Evolutionary conservation across 1,284 basidiomycete species (phyloP), one percentile per base, ranked within the genome.

Genomic region (Athelia psychrophila): DNA sequence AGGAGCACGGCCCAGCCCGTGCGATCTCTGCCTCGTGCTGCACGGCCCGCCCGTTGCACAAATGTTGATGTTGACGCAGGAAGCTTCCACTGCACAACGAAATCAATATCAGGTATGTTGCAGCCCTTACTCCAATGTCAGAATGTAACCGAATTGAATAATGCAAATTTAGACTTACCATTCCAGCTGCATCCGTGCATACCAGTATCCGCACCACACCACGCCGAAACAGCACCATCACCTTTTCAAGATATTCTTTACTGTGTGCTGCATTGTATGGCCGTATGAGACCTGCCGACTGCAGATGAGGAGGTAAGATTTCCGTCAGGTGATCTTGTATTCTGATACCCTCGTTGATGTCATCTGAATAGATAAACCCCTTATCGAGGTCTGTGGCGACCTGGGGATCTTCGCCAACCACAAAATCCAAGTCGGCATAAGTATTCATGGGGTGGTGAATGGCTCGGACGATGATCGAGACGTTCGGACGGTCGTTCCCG

Each of bases 401-500:
- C 4, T 48, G 44, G 2, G 59, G 44, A n/a, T 23, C 27, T 0
- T 23, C n/a, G 2, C 65, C 63, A 1, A 77, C 61, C 2, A 74
- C 18, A 45, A 75, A 75, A 48, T 72, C 63, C 6, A 74, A 59
- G 57, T 77, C 72, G 0, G 50, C 40, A 50, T 61, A 73, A 0
- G 65, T 62, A 47, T 71, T 70, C 51, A 70, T 63, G 6, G 70
- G 52, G 50, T 74, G 57, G 13, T 75, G 58, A 6, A 72, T 72
- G 2, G 67, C 66, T 0, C 69, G 69, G 1, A 73, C 65, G 2
- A 73, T 65, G 0, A 71, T 50, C 1, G 74, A 66, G 5, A 76
- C 67, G 53, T 72, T 75, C 0, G 66, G 52, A 0, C 70, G 60
- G 48, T 76, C 70, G 54, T 77, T 77, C 3, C 71, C 73, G 1